Evolutionary conservation across 208 protist species (phyloP).

Genomic region (Acanthamoeba triangularis): DNA sequence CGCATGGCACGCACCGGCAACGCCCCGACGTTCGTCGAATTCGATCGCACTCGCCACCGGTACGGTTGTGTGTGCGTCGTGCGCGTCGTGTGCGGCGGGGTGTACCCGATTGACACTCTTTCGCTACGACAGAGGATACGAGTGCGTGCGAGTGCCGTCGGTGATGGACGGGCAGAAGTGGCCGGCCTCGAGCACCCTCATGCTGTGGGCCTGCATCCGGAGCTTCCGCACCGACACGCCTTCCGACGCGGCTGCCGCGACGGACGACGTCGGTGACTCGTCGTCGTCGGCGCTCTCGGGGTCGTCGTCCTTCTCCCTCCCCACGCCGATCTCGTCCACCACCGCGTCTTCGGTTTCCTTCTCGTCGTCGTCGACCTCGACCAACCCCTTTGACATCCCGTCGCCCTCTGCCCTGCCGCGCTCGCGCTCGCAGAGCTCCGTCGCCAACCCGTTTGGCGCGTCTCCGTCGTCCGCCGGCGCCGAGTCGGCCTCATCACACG

Average conservation of each 20-base stretch:
- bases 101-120: neutral
- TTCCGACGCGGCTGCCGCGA: neutral
- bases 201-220: constrained; percentile 56
- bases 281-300: neutral
- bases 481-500: neutral
- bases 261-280: neutral
- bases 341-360: neutral
- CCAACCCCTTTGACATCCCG: neutral
- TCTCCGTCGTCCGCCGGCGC: neutral
- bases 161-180: constrained; percentile 73
- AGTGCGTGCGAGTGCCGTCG: constrained; percentile 64
- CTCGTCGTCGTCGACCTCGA: neutral
- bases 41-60: constrained; percentile 44
- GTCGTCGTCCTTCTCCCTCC: neutral
- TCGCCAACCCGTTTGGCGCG: neutral
- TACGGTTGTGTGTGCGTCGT: neutral
- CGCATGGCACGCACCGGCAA: constrained; percentile 32
- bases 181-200: constrained; percentile 34
- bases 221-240: constrained; percentile 41
- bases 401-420: neutral
- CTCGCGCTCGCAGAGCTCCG: neutral
- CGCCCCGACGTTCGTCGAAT: constrained; percentile 55
- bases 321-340: neutral
- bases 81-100: neutral
- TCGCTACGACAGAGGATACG: constrained; percentile 28